Base-by-base conservation (phyloP, 805 yeast species). In the Wickerhamiella allomyrinae region DNA sequence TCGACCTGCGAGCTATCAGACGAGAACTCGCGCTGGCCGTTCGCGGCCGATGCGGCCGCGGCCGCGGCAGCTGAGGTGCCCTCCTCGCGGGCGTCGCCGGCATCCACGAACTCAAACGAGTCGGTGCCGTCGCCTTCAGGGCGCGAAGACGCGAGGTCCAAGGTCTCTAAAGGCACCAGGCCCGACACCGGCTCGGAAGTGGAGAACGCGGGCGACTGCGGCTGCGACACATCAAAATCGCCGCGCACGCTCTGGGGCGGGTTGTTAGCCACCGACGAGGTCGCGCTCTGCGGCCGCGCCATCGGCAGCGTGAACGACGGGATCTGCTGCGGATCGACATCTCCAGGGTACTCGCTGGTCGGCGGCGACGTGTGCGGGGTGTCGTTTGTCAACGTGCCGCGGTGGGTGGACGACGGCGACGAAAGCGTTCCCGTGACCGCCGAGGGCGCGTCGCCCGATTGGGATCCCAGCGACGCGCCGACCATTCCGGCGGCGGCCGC, bases 181-280 rank as follows among this genome's bases (percentile, higher is more conserved):
- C 50, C 53, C 8, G 46, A 40, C 39, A 56, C 55, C 27, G 53
- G 45, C 17, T 50, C 56, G 7, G 50, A 47, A 4, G 53, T 46
- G 17, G 45, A 34, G 22, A 49, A 48, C 8, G 43, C 54, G 23
- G 51, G 56, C 33, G 57, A 47, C 33, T 50, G 49, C 17, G 57
- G 51, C 10, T 55, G 50, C 14, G 63, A 63, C 10, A 58, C 60
- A 40, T 50, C 55, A 25, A 68, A 59, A 47, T 77, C 95, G 48
- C 82, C 94, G 46, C 95, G 76, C 7, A 85, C 94, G 19, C 94
- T 82, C 60, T 76, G 74, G 0, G 96, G 87, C 2, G 96, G 85
- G 58, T 89, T 86, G 62, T 87, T 87, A 53, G 81, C 89, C 25
- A 86, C 93, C 35, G 94, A 82, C 0, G 95, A 85, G 0, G 95